Conservation (phyloP, 768 basidiomycete species). For the Termitomyces sp. region DNA sequence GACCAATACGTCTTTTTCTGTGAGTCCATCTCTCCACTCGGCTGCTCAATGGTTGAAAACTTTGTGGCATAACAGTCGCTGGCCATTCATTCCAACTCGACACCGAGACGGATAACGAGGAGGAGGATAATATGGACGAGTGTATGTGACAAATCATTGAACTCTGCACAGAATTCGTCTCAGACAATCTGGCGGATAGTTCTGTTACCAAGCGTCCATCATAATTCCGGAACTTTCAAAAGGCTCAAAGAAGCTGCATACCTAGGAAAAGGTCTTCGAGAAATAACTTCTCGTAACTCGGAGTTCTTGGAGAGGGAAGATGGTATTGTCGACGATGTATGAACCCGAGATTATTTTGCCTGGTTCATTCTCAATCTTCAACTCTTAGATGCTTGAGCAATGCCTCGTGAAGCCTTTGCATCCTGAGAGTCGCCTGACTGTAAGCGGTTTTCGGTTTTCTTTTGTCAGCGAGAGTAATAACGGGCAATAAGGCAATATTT, state of each 20-base stretch:
- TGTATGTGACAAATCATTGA: neutral
- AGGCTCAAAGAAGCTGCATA: neutral
- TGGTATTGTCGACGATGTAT: neutral
- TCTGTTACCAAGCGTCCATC: neutral
- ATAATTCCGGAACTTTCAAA: neutral
- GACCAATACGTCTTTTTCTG: neutral
- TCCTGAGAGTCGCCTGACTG: neutral
- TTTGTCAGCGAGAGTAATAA: neutral
- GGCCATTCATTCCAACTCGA: neutral
- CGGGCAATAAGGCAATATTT: neutral
- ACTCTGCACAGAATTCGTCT: too few relatives aligned
- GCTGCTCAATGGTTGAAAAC: neutral
- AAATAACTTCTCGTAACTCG: neutral
- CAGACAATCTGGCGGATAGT: neutral
- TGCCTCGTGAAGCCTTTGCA: neutral
- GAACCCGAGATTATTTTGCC: neutral
- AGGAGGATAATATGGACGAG: neutral
- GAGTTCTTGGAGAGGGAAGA: neutral
- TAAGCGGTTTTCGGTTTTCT: neutral
- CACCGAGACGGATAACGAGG: neutral
- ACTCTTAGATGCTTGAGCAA: neutral
- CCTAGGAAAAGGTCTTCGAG: neutral
- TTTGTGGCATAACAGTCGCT: neutral
- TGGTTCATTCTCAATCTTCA: neutral
- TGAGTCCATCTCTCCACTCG: neutral